Percentiles rank a stretch among this genome's conserved stretches.
Evolutionary conservation across 805 yeast species (phyloP).

Genomic region (Metschnikowia reukaufii): DNA sequence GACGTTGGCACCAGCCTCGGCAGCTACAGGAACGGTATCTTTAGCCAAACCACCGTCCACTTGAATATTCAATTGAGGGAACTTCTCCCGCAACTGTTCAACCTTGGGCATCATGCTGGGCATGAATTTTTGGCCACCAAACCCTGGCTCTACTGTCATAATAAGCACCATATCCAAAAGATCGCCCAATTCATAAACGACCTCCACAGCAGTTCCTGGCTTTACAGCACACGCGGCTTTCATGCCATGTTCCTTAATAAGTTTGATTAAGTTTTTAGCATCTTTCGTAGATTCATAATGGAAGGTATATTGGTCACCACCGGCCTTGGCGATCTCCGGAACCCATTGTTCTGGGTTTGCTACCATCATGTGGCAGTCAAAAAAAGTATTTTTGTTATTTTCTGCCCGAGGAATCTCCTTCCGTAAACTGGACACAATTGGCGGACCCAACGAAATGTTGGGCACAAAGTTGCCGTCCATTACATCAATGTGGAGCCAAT

Average conservation of each 20-base stretch:
- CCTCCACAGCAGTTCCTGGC: slow-evolving; percentile 89
- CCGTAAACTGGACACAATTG: slow-evolving; percentile 77
- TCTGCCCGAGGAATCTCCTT: slow-evolving; percentile 67
- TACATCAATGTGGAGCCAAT: slow-evolving; percentile 97
- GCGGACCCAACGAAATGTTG: slow-evolving; percentile 91
- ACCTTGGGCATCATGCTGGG: slow-evolving; percentile 96
- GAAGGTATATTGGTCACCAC: slow-evolving; percentile 95
- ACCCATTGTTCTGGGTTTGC: slow-evolving; percentile 92
- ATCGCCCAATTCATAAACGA: slow-evolving; percentile 69
- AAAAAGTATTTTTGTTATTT: slow-evolving; percentile 47
- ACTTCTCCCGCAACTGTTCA: slow-evolving; percentile 64
- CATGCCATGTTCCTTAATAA: slow-evolving; percentile 80
- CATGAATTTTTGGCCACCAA: slow-evolving; percentile 98
- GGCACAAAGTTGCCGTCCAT: slow-evolving; percentile 99
- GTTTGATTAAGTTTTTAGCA: slow-evolving; percentile 69
- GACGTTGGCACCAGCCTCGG: slow-evolving; percentile 97
- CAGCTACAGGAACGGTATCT: slow-evolving; percentile 81
- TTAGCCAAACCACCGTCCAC: slow-evolving; percentile 96
- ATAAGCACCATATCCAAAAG: slow-evolving; percentile 90
- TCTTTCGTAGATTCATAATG: slow-evolving; percentile 90
- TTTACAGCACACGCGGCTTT: slow-evolving; percentile 92
- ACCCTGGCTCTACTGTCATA: slow-evolving; percentile 99
- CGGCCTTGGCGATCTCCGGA: slow-evolving; percentile 84
- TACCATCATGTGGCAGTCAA: slow-evolving; percentile 99
- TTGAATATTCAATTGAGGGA: slow-evolving; percentile 82